A percentile compares a stretch with the other conserved stretches of the same genome.
These are phyloP conservation scores for Polyplosphaeria fusca DNA, from an alignment of 495 filamentous ascomycete genomes.

Conservation along the genomic window DNA sequence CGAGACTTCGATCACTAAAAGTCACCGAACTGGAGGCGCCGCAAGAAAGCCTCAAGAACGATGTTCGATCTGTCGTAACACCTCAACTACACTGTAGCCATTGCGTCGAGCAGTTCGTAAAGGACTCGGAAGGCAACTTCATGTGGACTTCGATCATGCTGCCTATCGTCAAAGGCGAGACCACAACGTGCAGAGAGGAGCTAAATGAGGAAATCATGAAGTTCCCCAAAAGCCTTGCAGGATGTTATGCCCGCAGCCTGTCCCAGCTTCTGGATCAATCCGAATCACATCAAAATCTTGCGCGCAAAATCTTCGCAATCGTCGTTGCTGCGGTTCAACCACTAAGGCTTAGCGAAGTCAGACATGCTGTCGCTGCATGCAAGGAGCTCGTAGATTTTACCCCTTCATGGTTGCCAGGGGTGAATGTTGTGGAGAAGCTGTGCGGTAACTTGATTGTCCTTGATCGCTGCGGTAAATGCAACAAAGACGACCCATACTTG, in stretches of 20 bases:
- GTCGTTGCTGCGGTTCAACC: constrained; percentile 29
- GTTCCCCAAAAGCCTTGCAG: constrained; percentile 35
- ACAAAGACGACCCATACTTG: constrained; percentile 29
- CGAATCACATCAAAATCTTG: constrained; percentile 23
- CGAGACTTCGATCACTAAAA: constrained; percentile 13
- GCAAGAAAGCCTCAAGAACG: constrained; percentile 27
- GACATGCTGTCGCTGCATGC: constrained; percentile 27
- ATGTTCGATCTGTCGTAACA: constrained; percentile 30
- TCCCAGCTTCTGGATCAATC: not conserved
- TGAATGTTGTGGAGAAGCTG: constrained; percentile 33
- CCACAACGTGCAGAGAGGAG: constrained; percentile 32
- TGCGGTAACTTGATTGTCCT: constrained; percentile 26
- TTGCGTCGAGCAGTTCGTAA: constrained; percentile 12
- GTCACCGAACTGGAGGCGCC: constrained; percentile 23
- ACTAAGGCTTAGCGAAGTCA: constrained; percentile 29
- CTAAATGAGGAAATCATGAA: constrained; percentile 31
- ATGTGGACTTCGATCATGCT: constrained; percentile 34
- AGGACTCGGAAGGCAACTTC: constrained; percentile 36
- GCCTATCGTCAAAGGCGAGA: constrained; percentile 28
- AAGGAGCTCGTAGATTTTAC: constrained; percentile 7
- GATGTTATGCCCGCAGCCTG: constrained; percentile 34
- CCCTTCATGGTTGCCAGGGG: constrained; percentile 6
- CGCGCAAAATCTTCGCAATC: constrained; percentile 32
- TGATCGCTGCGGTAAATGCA: constrained; percentile 23
- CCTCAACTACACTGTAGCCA: constrained; percentile 16